These are phyloP conservation scores for Chaetomium strumarium DNA, from an alignment of 2,329 filamentous ascomycete species.

Conservation along the genomic window DNA sequence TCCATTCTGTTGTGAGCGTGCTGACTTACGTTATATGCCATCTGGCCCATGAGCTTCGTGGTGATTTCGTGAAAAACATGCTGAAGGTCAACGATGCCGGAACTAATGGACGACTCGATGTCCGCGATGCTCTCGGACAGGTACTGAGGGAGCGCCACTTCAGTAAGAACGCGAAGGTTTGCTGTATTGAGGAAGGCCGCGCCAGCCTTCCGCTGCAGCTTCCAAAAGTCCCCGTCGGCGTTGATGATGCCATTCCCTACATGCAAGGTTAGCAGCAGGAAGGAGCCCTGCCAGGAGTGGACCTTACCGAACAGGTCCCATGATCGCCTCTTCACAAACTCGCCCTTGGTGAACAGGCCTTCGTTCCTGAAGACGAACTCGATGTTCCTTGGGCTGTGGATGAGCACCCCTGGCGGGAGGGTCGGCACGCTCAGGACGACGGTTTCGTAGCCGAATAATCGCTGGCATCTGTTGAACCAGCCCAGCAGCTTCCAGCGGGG, in stretches of 20 bases:
- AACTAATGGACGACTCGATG: conserved; percentile 31
- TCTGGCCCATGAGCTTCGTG: conserved; percentile 59
- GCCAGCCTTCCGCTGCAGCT: conserved; percentile 56
- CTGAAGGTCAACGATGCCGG: conserved; percentile 47
- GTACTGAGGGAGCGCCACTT: conserved; percentile 50
- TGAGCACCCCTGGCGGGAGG: conserved; percentile 56
- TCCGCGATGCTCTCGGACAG: conserved; percentile 38
- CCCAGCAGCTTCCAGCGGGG: conserved; percentile 54
- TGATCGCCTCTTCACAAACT: conserved; percentile 54
- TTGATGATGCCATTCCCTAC: conserved; percentile 60
- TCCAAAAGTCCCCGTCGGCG: conserved; percentile 58
- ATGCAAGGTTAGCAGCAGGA: neutral
- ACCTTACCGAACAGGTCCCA: conserved; percentile 54
- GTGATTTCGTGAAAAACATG: conserved; percentile 58
- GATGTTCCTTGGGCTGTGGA: conserved; percentile 56
- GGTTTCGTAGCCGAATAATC: conserved; percentile 52
- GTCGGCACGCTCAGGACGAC: conserved; percentile 58
- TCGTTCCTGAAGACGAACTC: conserved; percentile 59
- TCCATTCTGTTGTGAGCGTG: neutral
- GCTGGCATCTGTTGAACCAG: conserved; percentile 57
- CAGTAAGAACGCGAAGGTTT: conserved; percentile 52
- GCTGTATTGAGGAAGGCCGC: conserved; percentile 51
- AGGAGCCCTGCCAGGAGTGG: neutral
- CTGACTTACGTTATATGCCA: conserved; percentile 53
- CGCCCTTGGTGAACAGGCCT: conserved; percentile 54